Evolutionary conservation across 306 rosid genomes (phyloP).

Genomic region (Phaseolus lunatus): DNA sequence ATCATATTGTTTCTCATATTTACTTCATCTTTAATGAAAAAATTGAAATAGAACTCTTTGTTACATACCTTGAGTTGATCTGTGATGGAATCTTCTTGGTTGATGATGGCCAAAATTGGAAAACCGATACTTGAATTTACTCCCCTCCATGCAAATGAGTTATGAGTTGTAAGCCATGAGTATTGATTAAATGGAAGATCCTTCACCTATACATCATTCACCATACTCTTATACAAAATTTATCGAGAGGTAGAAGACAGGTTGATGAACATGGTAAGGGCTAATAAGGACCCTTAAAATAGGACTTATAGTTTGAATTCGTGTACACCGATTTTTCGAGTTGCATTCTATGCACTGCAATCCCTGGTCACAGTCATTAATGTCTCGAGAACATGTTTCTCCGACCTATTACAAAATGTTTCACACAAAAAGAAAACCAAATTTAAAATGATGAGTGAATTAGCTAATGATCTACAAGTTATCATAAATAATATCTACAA

Average conservation of each 20-base stretch:
- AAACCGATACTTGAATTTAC: slow-evolving; percentile 14
- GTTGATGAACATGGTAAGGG: neutral
- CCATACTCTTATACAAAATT: slow-evolving; percentile 5
- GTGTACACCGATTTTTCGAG: slow-evolving; percentile 44
- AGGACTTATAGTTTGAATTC: slow-evolving; percentile 45
- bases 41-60: too few species aligned
- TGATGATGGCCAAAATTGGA: slow-evolving; percentile 26
- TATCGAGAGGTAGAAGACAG: neutral
- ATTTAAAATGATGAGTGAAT: neutral
- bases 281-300: slow-evolving; percentile 38
- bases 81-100: slow-evolving; percentile 45
- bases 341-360: slow-evolving; percentile 43
- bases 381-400: slow-evolving; percentile 45
- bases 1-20: neutral
- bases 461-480: neutral
- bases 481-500: neutral
- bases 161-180: slow-evolving; percentile 52
- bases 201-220: slow-evolving; percentile 35
- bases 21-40: too few species aligned
- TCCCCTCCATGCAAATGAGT: slow-evolving; percentile 36
- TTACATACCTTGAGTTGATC: slow-evolving; percentile 44
- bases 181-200: slow-evolving; percentile 46
- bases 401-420: slow-evolving; percentile 40
- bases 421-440: neutral
- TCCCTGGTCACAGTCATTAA: slow-evolving; percentile 46